Conservation (phyloP, 495 filamentous ascomycete species). For the Penicillium soppii region DNA sequence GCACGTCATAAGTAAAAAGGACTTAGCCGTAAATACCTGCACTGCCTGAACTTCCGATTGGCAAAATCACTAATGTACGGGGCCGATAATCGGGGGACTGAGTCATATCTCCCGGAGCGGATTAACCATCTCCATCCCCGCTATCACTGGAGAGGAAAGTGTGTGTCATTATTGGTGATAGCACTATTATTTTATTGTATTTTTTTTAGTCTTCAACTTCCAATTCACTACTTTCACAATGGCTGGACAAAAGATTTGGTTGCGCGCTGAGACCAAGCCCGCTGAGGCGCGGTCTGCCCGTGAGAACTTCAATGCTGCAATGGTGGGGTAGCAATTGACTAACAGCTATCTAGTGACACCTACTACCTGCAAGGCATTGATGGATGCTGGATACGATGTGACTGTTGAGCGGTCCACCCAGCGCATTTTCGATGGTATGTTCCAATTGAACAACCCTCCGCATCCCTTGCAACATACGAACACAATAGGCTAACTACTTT, state of each 20-base stretch:
- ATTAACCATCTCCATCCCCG: conserved; percentile 33
- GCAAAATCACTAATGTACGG: not conserved
- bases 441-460: not conserved
- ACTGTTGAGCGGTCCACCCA: conserved; percentile 77
- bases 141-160: conserved; percentile 31
- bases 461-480: not conserved
- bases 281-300: conserved; percentile 49
- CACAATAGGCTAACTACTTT: conserved; percentile 11
- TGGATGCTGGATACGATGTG: conserved; percentile 81
- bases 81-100: conserved; percentile 25
- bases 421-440: conserved; percentile 78
- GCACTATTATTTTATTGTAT: not conserved
- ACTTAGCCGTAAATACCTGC: not conserved
- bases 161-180: conserved; percentile 30
- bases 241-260: conserved; percentile 48
- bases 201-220: conserved; percentile 9
- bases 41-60: not conserved
- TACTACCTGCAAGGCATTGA: conserved; percentile 71
- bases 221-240: conserved; percentile 24
- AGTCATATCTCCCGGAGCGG: conserved; percentile 39
- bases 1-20: too few species aligned
- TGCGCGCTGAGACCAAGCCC: conserved; percentile 51
- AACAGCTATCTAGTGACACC: conserved; percentile 51
- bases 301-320: conserved; percentile 22
- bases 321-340: conserved; percentile 5